phyloP scores from a whole-genome alignment of 352 stramenopile species.

The Hyaloperonospora brassicae region DNA sequence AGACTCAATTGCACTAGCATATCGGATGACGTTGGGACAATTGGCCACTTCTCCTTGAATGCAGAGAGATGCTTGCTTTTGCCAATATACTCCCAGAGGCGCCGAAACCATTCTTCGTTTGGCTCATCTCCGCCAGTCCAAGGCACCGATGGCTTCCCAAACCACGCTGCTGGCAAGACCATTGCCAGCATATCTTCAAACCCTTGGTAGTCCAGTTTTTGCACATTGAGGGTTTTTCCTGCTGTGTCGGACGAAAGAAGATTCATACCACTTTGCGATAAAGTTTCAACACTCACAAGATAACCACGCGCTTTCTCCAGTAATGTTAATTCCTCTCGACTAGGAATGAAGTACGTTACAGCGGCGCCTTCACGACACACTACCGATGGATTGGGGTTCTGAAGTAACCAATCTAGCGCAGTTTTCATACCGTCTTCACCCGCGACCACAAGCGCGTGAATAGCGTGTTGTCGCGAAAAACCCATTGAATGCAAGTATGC shows the following conservation, averaged over 20 bases:
- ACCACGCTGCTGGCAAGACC: constrained; percentile 45
- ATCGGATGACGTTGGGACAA: constrained; percentile 48
- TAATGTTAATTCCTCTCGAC: constrained; percentile 34
- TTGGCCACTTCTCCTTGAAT: constrained; percentile 60
- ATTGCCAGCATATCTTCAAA: constrained; percentile 49
- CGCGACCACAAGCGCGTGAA: constrained; percentile 29
- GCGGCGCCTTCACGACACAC: constrained; percentile 13
- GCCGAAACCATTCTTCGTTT: constrained; percentile 51
- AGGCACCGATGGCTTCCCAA: constrained; percentile 21
- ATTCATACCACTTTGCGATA: constrained; percentile 21
- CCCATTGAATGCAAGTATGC: constrained; percentile 57
- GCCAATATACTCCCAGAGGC: constrained; percentile 56
- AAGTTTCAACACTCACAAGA: constrained; percentile 36
- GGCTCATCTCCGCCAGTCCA: constrained; percentile 16
- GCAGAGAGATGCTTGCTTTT: constrained; percentile 30
- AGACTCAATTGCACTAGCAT: constrained; percentile 34
- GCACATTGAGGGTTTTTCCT: constrained; percentile 36
- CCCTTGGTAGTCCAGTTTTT: constrained; percentile 36
- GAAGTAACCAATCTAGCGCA: constrained; percentile 59
- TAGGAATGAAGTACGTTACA: constrained; percentile 41
- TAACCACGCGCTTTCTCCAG: constrained; percentile 26
- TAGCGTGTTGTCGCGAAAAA: constrained; percentile 44
- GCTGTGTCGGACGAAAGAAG: constrained; percentile 31
- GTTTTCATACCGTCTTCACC: constrained; percentile 37
- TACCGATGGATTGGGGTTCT: constrained; percentile 39